Base-by-base conservation (phyloP, 1,284 basidiomycete species). In the Clitocybe nebularis region DNA sequence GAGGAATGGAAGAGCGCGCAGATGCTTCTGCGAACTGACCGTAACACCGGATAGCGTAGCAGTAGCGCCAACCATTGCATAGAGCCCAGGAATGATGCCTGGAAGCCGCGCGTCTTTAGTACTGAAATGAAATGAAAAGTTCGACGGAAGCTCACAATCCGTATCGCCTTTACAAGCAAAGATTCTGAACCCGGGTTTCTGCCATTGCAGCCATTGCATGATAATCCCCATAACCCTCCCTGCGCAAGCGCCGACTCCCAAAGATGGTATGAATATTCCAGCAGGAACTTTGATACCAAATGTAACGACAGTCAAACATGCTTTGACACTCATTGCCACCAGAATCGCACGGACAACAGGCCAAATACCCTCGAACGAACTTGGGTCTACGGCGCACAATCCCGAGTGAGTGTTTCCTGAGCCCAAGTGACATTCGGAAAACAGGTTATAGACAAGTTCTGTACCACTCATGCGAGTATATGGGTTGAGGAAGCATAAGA, bases 231-330 rank as follows among this genome's bases (percentile, higher is more conserved):
- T 59, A 37, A 97, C 84, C 16, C 95, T 77, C 2, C 95, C 95
- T 33, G 90, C 90, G 56, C 93, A 94, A 0, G 95, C 96, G 13
- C 95, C 96, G n/a, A 97, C 93, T 14, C 91, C 93, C 20, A 99
- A 79, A 0, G 93, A 93, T 0, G 96, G 95, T 20, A 99, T 91
- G 65, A 99, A 99, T 54, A 99, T 95, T 1, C 95, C 95, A 3
- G 94, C 93, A 10, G 93, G 93, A 3, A 96, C 59, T 57, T 89
- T 92, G 67, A 96, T 92, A 2, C 94, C 94, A 51, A 98, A 99
- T 0, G 94, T 98, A 33, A 97, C 74, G 43, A 95, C 74, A 0
- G 93, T 96, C 44, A 98, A 66, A 1, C 72, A 74, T 1, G 83
- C 88, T 63, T 94, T 94, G 54, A 93, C 81, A 35, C 93, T 36